Evolutionary conservation across 495 filamentous ascomycete genomes (phyloP).

Genomic region (Mycothermus thermophilus): DNA sequence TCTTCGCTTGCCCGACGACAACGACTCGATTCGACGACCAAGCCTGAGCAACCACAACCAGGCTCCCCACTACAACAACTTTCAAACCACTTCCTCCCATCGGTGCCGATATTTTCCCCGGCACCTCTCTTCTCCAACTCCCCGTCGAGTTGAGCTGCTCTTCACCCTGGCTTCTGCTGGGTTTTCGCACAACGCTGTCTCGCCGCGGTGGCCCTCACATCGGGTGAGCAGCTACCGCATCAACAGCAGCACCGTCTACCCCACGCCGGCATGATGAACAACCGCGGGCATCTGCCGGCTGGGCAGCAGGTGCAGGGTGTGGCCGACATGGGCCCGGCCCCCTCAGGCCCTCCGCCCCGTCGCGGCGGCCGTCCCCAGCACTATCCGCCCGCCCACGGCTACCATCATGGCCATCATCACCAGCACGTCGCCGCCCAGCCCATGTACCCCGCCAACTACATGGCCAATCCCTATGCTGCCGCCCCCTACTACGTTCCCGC

Average conservation of each 20-base stretch:
- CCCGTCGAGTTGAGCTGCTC: no score
- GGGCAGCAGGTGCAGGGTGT: conserved; percentile 40
- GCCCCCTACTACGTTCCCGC: conserved; percentile 25
- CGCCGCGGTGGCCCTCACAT: conserved; percentile 27
- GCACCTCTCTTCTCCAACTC: no score
- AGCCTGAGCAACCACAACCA: conserved; percentile 1
- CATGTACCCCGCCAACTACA: conserved; percentile 29
- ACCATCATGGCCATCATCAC: conserved; percentile 20
- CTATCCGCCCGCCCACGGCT: conserved; percentile 16
- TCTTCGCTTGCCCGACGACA: no score
- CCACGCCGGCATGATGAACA: conserved; percentile 50
- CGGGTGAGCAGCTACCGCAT: conserved; percentile 36
- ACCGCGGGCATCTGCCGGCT: conserved; percentile 47
- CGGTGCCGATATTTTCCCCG: no score
- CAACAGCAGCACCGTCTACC: conserved; percentile 24
- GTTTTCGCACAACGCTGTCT: conserved; percentile 1
- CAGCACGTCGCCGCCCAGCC: conserved; percentile 23
- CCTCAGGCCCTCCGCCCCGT: conserved; percentile 7
- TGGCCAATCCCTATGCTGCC: no score
- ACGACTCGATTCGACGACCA: neutral
- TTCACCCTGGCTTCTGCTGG: no score
- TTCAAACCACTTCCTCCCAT: conserved; percentile 4
- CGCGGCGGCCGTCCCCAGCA: conserved; percentile 27
- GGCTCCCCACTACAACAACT: conserved; percentile 1
- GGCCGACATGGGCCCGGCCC: conserved; percentile 25